Percentiles rank a stretch among this genome's conserved stretches.
Evolutionary conservation across 2,329 filamentous ascomycete genomes (phyloP).

Genomic region (Alternaria solani): DNA sequence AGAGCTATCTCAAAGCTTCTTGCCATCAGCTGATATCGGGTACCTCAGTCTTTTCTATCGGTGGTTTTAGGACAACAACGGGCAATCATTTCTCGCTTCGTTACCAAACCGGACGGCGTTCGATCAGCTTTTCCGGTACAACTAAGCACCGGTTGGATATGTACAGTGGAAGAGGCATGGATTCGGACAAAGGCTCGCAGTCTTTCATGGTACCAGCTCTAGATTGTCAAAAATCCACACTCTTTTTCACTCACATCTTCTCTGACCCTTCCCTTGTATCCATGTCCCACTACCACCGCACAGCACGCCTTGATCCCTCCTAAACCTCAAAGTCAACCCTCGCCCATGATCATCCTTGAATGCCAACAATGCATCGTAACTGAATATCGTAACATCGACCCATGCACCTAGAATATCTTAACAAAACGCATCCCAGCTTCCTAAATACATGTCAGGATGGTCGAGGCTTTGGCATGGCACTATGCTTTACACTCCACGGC

Average conservation of each 20-base stretch:
- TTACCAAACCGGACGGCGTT: neutral
- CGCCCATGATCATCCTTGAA: neutral
- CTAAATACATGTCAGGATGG: conserved; percentile 16
- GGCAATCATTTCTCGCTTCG: neutral
- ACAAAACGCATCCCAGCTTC: neutral
- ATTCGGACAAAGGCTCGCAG: neutral
- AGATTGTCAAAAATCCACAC: too few species aligned
- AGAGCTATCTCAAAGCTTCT: neutral
- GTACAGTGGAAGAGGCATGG: neutral
- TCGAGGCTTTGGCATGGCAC: conserved; percentile 41
- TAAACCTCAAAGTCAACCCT: too few species aligned
- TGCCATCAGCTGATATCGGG: neutral
- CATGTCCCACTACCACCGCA: too few species aligned
- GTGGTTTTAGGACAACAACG: neutral
- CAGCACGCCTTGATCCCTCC: too few species aligned
- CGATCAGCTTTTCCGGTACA: neutral
- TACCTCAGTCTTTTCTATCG: neutral
- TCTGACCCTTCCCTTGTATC: too few species aligned
- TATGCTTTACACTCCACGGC: conserved; percentile 57
- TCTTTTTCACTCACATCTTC: too few species aligned
- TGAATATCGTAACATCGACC: neutral
- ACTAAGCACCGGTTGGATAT: neutral
- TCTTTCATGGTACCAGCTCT: neutral
- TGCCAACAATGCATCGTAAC: neutral
- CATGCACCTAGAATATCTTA: neutral